phyloP scores from a whole-genome alignment of 2,329 filamentous ascomycete species.

The Simplicillium aogashimaense region DNA sequence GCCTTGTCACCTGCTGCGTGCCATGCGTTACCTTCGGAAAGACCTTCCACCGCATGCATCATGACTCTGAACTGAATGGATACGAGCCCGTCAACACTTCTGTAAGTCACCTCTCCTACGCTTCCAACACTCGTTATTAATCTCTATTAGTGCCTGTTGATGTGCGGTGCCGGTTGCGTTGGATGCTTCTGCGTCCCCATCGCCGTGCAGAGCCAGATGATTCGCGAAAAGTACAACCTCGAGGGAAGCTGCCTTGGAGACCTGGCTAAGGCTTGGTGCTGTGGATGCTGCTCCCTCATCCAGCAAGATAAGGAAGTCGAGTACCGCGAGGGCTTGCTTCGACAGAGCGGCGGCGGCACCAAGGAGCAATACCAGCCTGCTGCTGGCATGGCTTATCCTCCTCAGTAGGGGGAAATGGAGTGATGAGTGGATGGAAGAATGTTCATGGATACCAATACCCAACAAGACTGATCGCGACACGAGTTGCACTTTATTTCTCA shows the following conservation, averaged over 20 bases:
- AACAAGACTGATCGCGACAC: no score
- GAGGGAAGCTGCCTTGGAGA: constrained; percentile 32
- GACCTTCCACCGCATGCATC: constrained; percentile 33
- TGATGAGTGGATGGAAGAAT: no score
- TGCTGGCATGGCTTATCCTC: constrained; percentile 18
- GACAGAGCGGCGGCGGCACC: constrained; percentile 7
- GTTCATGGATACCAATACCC: no score
- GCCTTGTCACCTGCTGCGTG: constrained; percentile 33
- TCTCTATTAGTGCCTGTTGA: constrained; percentile 27
- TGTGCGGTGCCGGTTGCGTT: constrained; percentile 28
- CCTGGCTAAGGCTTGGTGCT: constrained; percentile 32
- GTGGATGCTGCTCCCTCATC: constrained; percentile 31
- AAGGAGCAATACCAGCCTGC: constrained; percentile 21
- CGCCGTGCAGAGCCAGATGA: constrained; percentile 32
- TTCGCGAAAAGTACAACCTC: constrained; percentile 34
- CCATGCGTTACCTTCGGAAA: constrained; percentile 39
- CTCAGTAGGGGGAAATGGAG: no score
- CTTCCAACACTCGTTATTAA: constrained; percentile 1
- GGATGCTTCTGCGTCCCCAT: constrained; percentile 31
- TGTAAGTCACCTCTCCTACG: constrained; percentile 19
- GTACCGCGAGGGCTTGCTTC: constrained; percentile 19
- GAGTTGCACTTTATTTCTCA: no score
- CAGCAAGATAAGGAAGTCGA: constrained; percentile 38
- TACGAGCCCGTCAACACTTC: constrained; percentile 37
- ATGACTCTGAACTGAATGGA: constrained; percentile 27